phyloP scores from a whole-genome alignment of 2,329 filamentous ascomycete genomes.

The Saccharata proteae region DNA sequence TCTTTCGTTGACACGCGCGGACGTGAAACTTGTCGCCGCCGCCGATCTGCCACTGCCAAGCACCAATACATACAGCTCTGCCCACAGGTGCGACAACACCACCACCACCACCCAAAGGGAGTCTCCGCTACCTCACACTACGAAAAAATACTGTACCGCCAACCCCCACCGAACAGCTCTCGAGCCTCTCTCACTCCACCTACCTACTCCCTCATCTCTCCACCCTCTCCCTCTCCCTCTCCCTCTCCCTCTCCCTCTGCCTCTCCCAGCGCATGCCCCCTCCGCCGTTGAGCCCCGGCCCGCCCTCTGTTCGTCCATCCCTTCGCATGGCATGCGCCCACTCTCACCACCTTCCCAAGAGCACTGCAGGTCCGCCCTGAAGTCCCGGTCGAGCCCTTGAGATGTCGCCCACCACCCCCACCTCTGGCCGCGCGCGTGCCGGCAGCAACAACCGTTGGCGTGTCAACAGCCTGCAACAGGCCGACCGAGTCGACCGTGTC shows the following conservation, averaged over 20 bases:
- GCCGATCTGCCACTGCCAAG: neutral
- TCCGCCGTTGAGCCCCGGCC: neutral
- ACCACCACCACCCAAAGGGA: no score
- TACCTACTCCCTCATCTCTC: neutral
- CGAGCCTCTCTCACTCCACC: neutral
- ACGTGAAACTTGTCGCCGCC: no score
- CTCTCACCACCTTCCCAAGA: slow-evolving; percentile 1
- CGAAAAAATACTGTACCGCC: no score
- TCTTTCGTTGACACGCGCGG: no score
- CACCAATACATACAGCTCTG: no score
- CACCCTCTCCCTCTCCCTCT: slow-evolving; percentile 4
- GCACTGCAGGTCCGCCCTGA: slow-evolving; percentile 1
- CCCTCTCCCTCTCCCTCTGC: slow-evolving; percentile 1
- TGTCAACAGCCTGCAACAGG: slow-evolving; percentile 30
- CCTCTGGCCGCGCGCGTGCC: slow-evolving; percentile 8
- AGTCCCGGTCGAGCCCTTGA: neutral
- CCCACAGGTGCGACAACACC: no score
- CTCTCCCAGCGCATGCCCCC: neutral
- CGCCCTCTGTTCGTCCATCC: neutral
- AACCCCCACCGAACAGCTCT: no score
- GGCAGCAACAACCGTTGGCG: slow-evolving; percentile 20
- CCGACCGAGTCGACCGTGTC: slow-evolving; percentile 25
- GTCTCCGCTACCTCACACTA: no score
- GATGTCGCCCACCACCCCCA: slow-evolving; percentile 8
- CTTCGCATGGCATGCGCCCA: slow-evolving; percentile 8